A percentile compares a stretch with the other conserved stretches of the same genome.
These are phyloP conservation scores for Trichoderma cornu-damae DNA, from an alignment of 2,329 filamentous ascomycete genomes.

Conservation along the genomic window DNA sequence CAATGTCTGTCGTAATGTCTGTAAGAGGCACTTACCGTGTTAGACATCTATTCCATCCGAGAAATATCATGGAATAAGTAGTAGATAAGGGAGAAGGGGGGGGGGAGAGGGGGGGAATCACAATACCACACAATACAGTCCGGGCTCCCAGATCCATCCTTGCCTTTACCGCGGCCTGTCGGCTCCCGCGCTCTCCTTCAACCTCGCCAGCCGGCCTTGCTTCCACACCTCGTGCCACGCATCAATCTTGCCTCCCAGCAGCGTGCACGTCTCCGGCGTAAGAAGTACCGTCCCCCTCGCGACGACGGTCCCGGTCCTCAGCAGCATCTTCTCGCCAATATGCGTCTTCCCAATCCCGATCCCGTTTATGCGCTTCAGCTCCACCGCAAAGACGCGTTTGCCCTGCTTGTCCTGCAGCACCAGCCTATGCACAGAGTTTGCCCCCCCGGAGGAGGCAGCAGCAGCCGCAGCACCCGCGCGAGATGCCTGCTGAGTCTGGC, in stretches of 20 bases:
- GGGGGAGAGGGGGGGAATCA: no score
- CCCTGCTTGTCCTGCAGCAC: constrained; percentile 76
- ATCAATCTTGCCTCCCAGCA: constrained; percentile 87
- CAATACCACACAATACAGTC: constrained; percentile 17
- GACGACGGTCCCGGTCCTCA: constrained; percentile 60
- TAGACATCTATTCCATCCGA: background rate
- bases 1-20: no score
- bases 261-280: constrained; percentile 59
- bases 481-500: constrained; percentile 6
- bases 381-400: constrained; percentile 63
- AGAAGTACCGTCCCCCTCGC: constrained; percentile 75
- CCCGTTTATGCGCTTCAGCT: constrained; percentile 61
- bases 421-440: constrained; percentile 67
- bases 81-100: constrained; percentile 1
- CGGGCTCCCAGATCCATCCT: background rate
- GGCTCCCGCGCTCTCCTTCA: constrained; percentile 56
- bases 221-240: constrained; percentile 73
- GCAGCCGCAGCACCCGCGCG: constrained; percentile 17
- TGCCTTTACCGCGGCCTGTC: constrained; percentile 21
- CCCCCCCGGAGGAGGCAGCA: constrained; percentile 26
- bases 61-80: background rate
- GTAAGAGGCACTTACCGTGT: background rate
- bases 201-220: constrained; percentile 60
- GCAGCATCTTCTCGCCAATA: constrained; percentile 77
- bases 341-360: constrained; percentile 59